Evolutionary conservation across 2,329 filamentous ascomycete species (phyloP).

Genomic region (Colletotrichum gigasporum): DNA sequence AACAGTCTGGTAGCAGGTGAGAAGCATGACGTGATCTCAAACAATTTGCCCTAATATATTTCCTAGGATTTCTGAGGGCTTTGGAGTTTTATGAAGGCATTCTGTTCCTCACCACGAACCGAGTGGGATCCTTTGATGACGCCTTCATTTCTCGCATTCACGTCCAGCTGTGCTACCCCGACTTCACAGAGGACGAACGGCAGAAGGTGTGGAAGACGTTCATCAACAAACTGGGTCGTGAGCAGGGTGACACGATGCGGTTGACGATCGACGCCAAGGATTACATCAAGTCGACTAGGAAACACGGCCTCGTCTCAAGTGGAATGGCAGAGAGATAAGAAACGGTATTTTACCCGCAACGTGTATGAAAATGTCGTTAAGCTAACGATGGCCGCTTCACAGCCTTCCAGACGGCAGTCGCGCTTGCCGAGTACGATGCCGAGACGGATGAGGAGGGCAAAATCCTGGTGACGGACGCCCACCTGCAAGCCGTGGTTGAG

Average conservation of each 20-base stretch:
- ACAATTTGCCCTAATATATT: not conserved
- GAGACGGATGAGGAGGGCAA: slow-evolving; percentile 31
- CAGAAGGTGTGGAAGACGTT: slow-evolving; percentile 40
- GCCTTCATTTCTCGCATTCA: slow-evolving; percentile 44
- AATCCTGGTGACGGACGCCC: slow-evolving; percentile 30
- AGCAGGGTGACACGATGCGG: slow-evolving; percentile 36
- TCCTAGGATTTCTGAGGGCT: slow-evolving; percentile 38
- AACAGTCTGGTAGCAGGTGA: slow-evolving; percentile 32
- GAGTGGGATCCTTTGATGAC: slow-evolving; percentile 41
- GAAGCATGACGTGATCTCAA: not conserved
- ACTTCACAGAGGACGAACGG: slow-evolving; percentile 38
- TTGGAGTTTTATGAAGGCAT: slow-evolving; percentile 44
- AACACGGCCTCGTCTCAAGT: slow-evolving; percentile 27
- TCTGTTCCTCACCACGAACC: slow-evolving; percentile 42
- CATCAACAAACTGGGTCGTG: slow-evolving; percentile 37
- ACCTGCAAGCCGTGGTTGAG: slow-evolving; percentile 31
- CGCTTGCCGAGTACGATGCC: slow-evolving; percentile 34
- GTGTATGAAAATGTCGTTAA: too few relatives aligned
- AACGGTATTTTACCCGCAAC: slow-evolving; percentile 31
- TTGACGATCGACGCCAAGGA: slow-evolving; percentile 34
- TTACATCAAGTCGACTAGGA: slow-evolving; percentile 25
- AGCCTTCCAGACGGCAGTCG: slow-evolving; percentile 43
- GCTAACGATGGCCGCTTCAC: not conserved
- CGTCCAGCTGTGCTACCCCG: slow-evolving; percentile 38
- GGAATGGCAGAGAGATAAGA: slow-evolving; percentile 39